Base-by-base conservation (phyloP, 257 asterid species). In the Ballota nigra region DNA sequence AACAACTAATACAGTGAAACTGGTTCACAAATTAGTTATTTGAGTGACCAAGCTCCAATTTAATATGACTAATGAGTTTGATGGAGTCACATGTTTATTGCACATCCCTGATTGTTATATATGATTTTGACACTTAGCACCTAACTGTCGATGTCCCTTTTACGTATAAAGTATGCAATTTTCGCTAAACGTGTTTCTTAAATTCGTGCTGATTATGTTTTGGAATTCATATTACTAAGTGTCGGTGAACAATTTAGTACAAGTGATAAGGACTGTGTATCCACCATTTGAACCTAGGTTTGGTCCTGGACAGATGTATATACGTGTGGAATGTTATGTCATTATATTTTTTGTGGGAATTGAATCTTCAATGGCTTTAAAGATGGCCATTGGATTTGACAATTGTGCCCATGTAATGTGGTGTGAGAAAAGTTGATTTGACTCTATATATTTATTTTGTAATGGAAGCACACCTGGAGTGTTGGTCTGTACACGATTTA, bases 201-300 rank as follows among this genome's bases (percentile, higher is more conserved):
- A 57, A 65, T 13, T 15, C 77, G 6, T 66, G 68, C 52, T 79
- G 68, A 68, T 70, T 12, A 16, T 38, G 12, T 16, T 62, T 74
- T 67, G 8, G 16, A 66, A 45, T 33, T 34, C 18, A 0, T 63
- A 18, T 68, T 80, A 64, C 19, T 20, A 61, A 47, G 55, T 78
- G 88, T 83, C 88, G 85, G 85, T 81, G 82, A 64, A 1, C 29
- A 33, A 19, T 2, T 18, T 6, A 45, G 51, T 52, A 22, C 15
- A 20, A 10, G 47, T 75, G 83, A 79, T 15, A 60, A 68, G 34
- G 83, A 81, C 68, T 63, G 80, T 66, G 70, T 51, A 70, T 69
- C 82, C 53, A 69, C 62, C 69, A 61, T 1, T 53, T 53, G 29
- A 53, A 53, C 62, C 45, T 51, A 23, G 36, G 11, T 47, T 61